phyloP scores from a whole-genome alignment of 768 basidiomycete genomes.

The Tricholoma sp. region DNA sequence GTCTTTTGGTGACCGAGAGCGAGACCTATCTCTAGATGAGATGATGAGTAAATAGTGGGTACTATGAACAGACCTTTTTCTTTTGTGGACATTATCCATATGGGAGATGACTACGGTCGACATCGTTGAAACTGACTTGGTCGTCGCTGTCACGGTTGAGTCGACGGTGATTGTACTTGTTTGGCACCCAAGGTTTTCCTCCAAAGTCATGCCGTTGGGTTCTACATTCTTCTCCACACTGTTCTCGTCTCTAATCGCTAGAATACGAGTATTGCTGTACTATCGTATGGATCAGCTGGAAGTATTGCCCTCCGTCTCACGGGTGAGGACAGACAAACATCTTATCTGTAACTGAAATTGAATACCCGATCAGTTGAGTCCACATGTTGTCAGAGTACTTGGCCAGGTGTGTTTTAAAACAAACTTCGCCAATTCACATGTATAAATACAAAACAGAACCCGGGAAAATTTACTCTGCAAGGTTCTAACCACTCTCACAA shows the following conservation, averaged over 20 bases:
- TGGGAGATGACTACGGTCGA: constrained; percentile 33
- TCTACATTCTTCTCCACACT: neutral
- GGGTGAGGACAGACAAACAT: constrained; percentile 32
- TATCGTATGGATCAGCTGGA: constrained; percentile 46
- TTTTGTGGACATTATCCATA: constrained; percentile 33
- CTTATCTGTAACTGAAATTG: constrained; percentile 1
- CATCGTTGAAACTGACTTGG: constrained; percentile 25
- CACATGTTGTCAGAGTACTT: constrained; percentile 60
- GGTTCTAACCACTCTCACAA: constrained; percentile 35
- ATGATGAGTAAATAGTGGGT: neutral
- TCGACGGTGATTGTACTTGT: constrained; percentile 17
- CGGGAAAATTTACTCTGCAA: constrained; percentile 84
- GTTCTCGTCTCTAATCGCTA: neutral
- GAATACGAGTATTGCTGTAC: neutral
- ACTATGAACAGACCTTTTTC: constrained; percentile 38
- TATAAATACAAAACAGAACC: constrained; percentile 69
- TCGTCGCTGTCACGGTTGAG: constrained; percentile 4
- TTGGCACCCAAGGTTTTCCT: constrained; percentile 5
- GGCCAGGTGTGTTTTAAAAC: constrained; percentile 54
- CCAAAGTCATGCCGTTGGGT: neutral
- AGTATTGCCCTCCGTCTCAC: constrained; percentile 45
- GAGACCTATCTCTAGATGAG: constrained; percentile 34
- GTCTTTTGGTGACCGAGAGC: constrained; percentile 38
- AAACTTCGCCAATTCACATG: neutral
- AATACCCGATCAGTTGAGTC: constrained; percentile 49